Evolutionary conservation across 2,329 filamentous ascomycete species (phyloP).

Genomic region (Fusarium longipes): DNA sequence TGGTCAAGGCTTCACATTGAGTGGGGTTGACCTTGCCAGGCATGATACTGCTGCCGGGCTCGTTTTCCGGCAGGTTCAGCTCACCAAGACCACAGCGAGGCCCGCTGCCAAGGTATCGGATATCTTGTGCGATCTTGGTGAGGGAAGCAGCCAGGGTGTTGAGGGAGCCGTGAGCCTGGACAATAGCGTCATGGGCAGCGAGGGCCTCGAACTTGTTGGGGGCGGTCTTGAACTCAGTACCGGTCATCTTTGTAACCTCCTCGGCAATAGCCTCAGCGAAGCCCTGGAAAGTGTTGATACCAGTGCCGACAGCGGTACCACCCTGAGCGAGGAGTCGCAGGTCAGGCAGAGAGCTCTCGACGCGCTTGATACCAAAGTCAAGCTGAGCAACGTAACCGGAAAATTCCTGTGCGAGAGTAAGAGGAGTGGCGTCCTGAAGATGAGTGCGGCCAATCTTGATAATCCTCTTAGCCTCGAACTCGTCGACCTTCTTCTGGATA

Average conservation of each 20-base stretch:
- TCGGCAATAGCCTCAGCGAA: constrained; percentile 94
- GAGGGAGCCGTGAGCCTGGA: constrained; percentile 91
- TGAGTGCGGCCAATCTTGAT: constrained; percentile 99
- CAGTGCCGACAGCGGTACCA: constrained; percentile 95
- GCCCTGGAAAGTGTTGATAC: constrained; percentile 96
- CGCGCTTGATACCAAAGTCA: constrained; percentile 87
- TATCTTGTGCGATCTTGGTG: constrained; percentile 98
- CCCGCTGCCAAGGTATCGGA: constrained; percentile 95
- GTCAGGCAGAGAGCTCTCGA: constrained; percentile 84
- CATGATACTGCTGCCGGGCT: constrained; percentile 98
- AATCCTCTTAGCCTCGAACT: constrained; percentile 85
- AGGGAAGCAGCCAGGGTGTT: constrained; percentile 93
- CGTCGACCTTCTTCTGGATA: constrained; percentile 87
- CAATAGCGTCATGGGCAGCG: constrained; percentile 93
- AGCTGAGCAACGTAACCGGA: constrained; percentile 97
- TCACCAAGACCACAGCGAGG: constrained; percentile 96
- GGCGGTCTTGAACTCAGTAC: constrained; percentile 92
- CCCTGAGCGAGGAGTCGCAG: constrained; percentile 91
- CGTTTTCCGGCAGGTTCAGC: constrained; percentile 94
- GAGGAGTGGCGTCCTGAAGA: constrained; percentile 94
- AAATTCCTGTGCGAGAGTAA: constrained; percentile 97
- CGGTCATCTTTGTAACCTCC: constrained; percentile 92
- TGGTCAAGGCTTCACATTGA: constrained; percentile 96
- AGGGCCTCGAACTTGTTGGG: constrained; percentile 99
- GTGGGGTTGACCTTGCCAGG: constrained; percentile 99